Evolutionary conservation across 2,329 filamentous ascomycete genomes (phyloP).

Genomic region (Tolypocladium ophioglossoides): DNA sequence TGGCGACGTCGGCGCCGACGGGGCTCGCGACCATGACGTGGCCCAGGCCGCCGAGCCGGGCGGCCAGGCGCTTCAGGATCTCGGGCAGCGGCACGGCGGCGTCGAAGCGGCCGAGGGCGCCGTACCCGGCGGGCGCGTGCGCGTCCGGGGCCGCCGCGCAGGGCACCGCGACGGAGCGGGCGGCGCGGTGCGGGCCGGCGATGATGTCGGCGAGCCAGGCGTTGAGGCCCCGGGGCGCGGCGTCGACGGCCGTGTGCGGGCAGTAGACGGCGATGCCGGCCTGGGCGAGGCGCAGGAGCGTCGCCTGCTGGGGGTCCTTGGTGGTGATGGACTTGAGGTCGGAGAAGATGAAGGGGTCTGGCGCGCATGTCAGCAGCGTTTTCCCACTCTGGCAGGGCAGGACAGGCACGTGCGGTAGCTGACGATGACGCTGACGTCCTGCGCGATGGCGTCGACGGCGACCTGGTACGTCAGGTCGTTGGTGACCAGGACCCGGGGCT

Average conservation of each 20-base stretch:
- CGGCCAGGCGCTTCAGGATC: conserved; percentile 46
- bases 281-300: conserved; percentile 70
- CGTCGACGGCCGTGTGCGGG: conserved; percentile 91
- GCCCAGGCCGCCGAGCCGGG: conserved; percentile 54
- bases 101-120: conserved; percentile 34
- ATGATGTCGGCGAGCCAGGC: conserved; percentile 91
- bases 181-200: conserved; percentile 36
- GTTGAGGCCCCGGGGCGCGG: conserved; percentile 72
- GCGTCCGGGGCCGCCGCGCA: conserved; percentile 30
- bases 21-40: conserved; percentile 39
- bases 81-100: conserved; percentile 26
- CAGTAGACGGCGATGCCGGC: conserved; percentile 91
- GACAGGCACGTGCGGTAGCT: conserved; percentile 59
- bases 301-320: conserved; percentile 74
- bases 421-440: conserved; percentile 68
- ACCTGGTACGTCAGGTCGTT: conserved; percentile 87
- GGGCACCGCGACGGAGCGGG: conserved; percentile 34
- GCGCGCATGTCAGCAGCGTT: neutral
- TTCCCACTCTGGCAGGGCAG: no score
- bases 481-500: conserved; percentile 45
- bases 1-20: conserved; percentile 32
- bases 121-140: conserved; percentile 41
- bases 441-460: conserved; percentile 76
- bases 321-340: conserved; percentile 82
- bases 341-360: conserved; percentile 94